These are phyloP conservation scores for Tuber calosporum DNA, from an alignment of 495 filamentous ascomycete genomes.

Conservation along the genomic window DNA sequence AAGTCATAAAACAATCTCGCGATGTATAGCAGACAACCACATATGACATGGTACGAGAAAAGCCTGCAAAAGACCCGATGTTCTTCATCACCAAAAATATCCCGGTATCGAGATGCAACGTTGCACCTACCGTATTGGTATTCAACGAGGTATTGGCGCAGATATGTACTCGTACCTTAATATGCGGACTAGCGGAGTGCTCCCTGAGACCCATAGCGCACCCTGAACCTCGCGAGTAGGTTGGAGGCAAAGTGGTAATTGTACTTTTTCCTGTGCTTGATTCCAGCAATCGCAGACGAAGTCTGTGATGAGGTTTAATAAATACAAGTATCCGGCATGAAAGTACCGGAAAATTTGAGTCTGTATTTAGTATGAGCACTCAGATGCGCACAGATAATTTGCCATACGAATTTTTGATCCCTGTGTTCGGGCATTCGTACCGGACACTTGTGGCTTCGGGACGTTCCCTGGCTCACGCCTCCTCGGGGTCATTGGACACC, in stretches of 20 bases:
- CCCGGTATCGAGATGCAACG: conserved; percentile 2
- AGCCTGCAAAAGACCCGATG: conserved; percentile 5
- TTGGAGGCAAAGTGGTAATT: neutral
- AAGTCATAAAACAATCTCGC: neutral
- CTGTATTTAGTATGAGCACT: neutral
- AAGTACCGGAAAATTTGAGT: neutral
- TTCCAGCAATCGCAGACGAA: neutral
- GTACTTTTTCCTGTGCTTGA: neutral
- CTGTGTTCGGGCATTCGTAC: neutral
- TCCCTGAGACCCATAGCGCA: neutral
- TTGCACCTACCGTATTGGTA: conserved; percentile 5
- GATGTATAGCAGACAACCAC: conserved; percentile 1
- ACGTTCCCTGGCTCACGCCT: conserved; percentile 6
- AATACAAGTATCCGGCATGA: neutral
- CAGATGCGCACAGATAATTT: neutral
- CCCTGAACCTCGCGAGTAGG: neutral
- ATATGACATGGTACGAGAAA: neutral
- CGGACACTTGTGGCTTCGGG: neutral
- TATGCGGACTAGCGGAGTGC: neutral
- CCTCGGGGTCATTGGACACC: neutral
- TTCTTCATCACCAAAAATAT: neutral
- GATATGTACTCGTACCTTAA: neutral
- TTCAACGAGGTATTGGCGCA: neutral
- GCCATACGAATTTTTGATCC: neutral
- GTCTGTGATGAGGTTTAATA: neutral